A percentile compares a stretch with the other conserved stretches of the same genome.
These are phyloP conservation scores for Eucalyptus marginata DNA, from an alignment of 345 rosid species.

Conservation along the genomic window DNA sequence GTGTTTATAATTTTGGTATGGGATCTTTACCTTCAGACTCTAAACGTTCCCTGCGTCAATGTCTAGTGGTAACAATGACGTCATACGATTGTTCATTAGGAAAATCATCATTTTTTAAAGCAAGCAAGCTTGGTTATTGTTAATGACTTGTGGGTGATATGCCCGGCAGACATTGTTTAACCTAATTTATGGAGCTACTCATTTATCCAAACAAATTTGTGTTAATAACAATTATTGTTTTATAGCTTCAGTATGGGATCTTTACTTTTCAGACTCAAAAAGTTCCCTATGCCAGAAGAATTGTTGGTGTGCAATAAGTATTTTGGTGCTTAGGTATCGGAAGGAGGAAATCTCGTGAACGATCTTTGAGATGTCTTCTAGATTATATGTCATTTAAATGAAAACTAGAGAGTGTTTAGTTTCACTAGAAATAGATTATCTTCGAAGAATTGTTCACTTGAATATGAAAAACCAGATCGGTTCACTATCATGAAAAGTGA, in stretches of 20 bases:
- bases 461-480: background rate
- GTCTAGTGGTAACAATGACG: background rate
- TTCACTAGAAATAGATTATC: background rate
- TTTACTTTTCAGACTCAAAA: background rate
- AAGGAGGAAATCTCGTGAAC: background rate
- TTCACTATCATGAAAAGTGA: background rate
- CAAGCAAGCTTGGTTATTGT: background rate
- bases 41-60: background rate
- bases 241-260: background rate
- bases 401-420: background rate
- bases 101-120: background rate
- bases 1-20: background rate
- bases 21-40: background rate
- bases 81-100: background rate
- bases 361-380: background rate
- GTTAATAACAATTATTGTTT: background rate
- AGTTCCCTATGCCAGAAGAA: accelerated
- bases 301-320: background rate
- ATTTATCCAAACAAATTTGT: background rate
- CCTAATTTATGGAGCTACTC: background rate
- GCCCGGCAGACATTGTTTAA: background rate
- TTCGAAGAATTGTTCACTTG: background rate
- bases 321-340: background rate
- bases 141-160: background rate
- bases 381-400: background rate